Evolutionary conservation across 2,329 filamentous ascomycete genomes (phyloP), one percentile per base, ranked within the genome.

Genomic region (Sarocladium oryzae): DNA sequence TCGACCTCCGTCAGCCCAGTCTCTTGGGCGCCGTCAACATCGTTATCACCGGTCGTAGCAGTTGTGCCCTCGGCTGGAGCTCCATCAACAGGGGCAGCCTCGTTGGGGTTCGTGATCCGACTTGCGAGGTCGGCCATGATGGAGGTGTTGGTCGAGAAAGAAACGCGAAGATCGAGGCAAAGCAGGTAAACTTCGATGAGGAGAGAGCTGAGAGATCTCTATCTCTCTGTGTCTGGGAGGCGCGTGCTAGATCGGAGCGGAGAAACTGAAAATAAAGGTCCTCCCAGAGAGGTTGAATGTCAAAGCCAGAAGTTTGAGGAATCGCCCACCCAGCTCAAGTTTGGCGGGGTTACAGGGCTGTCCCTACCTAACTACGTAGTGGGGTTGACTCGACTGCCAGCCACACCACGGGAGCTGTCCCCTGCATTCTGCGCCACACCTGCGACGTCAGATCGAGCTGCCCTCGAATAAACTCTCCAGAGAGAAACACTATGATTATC

Each of bases 1-100:
- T 87, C 84, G 3, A 84, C 83, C 67, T 96, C 88, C 43, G 79
- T 68, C 24, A 84, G 72, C 45, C 73, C 74, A 35, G 58, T 54
- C 43, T 67, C 66, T 33, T 63, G 60, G 41, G 66, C 60, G 45
- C 67, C 69, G 46, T 74, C 68, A 20, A 62, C 55, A 58, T 72
- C 67, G n/a, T 61, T 62, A 26, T 66, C 63, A 24, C 60, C 51
- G 41, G 56, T 58, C 21, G 60, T 53, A 3, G 52, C 56, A 50
- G 59, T 57, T 7, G 57, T 51, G 50, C 58, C 57, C 5, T 61
- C 64, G 33, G 56, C 53, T 28, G 57, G 52, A 13, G 53, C 52
- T 45, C 56, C 58, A 16, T 59, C 57, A 15, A 58, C 49, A n/a
- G 57, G 51, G 21, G 58, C 55, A 13, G 60, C 49, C 18, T 57